Base-by-base conservation (phyloP, 1,139 yeast species). In the Geotrichum europaeum region DNA sequence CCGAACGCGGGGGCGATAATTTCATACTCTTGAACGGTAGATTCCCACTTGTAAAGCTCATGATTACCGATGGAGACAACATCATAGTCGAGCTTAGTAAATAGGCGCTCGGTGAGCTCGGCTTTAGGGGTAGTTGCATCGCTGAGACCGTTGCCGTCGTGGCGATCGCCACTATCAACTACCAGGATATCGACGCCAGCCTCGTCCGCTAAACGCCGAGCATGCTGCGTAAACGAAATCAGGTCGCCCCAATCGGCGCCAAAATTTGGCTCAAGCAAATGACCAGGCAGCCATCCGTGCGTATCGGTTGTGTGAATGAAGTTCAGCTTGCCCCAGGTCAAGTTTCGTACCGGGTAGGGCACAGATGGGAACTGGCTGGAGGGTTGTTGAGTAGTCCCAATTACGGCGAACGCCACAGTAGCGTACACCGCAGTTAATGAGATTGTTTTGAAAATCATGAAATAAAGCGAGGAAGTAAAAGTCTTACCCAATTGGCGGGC, bases 181-280 rank as follows among this genome's bases (percentile, higher is more conserved):
- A 91, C 68, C 7, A 94, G 67, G 36, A 94, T 70, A 69, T 94
- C 98, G 45, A 78, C 82, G 1, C 80, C 79, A 3, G 74, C 67
- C 0, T 68, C 68, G 43, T 77, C 78, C 0, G 90, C 84, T 28
- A 74, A 70, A 24, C 53, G 60, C 51, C 77, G 75, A 70, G 89
- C 72, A 60, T 82, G 83, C 15, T 73, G 67, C 1, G 84, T 75
- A 68, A 94, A 91, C 0, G 95, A 85, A 2, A 88, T 71, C 65
- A 88, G 89, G 69, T 94, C 96, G 10, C 98, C 99, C 97, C 97
- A 94, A 71, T 90, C 89, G 9, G 89, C 96, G 54, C 86, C 81
- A 72, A 86, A 94, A 63, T 81, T 83, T 34, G 81, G 79, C 72
- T 91, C 97, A 65, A 85, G 84, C 50, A 82, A 66, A 74, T 92